A percentile compares a stretch with the other conserved stretches of the same genome.
These are phyloP conservation scores for Geotrichum reessii DNA, from an alignment of 1,139 yeast species.

Conservation along the genomic window DNA sequence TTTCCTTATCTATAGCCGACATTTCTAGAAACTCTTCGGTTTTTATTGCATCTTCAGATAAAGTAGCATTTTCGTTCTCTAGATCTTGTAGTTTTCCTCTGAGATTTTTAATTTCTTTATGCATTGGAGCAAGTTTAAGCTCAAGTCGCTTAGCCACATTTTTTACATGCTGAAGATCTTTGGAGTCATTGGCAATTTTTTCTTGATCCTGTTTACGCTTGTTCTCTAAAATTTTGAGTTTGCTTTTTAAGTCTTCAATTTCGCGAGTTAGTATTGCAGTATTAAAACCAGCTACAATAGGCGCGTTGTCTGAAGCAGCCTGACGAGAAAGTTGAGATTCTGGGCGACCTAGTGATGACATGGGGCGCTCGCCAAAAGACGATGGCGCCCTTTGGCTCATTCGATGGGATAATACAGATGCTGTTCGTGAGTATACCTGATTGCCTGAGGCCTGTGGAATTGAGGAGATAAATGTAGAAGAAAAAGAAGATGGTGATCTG, in stretches of 20 bases:
- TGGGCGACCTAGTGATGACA: constrained; percentile 14
- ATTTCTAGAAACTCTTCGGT: constrained; percentile 48
- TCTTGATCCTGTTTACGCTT: constrained; percentile 33
- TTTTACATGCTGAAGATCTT: constrained; percentile 34
- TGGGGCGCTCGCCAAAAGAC: constrained; percentile 6
- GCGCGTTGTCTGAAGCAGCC: constrained; percentile 10
- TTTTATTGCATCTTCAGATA: constrained; percentile 34
- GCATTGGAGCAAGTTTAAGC: constrained; percentile 35
- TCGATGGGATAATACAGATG: background rate
- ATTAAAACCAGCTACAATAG: background rate
- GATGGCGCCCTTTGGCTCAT: background rate
- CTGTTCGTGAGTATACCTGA: background rate
- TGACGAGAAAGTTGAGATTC: constrained; percentile 13
- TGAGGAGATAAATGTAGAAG: background rate
- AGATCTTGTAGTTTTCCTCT: constrained; percentile 25
- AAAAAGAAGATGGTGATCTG: background rate
- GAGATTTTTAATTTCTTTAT: constrained; percentile 34
- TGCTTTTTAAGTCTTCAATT: constrained; percentile 30
- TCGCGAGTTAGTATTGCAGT: constrained; percentile 23
- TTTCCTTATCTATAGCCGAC: constrained; percentile 50
- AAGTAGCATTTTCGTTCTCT: constrained; percentile 34
- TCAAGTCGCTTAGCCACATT: constrained; percentile 39
- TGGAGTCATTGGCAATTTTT: constrained; percentile 27
- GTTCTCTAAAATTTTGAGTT: constrained; percentile 31
- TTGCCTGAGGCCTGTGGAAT: background rate